phyloP scores from a whole-genome alignment of 2,329 filamentous ascomycete genomes.

The Scopulariopsis brevicaulis region DNA sequence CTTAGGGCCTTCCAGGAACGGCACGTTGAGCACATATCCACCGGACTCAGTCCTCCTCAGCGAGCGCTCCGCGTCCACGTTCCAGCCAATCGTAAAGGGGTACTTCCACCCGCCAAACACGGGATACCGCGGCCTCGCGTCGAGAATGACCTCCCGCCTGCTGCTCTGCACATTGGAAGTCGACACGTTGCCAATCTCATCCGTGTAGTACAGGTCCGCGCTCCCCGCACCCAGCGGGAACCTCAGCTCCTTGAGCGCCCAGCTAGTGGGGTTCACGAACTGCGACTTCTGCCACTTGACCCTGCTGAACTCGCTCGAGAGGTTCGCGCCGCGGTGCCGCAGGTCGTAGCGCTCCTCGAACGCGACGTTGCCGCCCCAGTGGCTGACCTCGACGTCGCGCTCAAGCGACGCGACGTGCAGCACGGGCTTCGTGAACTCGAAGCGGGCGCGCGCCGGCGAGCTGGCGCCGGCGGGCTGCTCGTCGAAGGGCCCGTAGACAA shows the following conservation, averaged over 20 bases:
- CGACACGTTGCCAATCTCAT: conserved; percentile 93
- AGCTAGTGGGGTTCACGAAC: conserved; percentile 67
- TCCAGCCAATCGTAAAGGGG: conserved; percentile 94
- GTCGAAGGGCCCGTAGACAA: conserved; percentile 83
- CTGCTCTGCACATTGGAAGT: conserved; percentile 79
- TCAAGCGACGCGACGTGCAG: conserved; percentile 70
- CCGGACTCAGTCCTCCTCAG: conserved; percentile 56
- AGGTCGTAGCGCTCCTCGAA: conserved; percentile 91
- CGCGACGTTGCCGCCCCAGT: conserved; percentile 95
- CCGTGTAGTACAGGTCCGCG: conserved; percentile 83
- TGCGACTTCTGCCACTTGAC: conserved; percentile 62
- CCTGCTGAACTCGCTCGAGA: conserved; percentile 61
- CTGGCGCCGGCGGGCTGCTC: conserved; percentile 68
- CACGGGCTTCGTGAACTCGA: conserved; percentile 91
- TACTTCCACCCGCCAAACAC: conserved; percentile 98
- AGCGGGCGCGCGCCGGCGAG: conserved; percentile 68
- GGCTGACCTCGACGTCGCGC: conserved; percentile 87
- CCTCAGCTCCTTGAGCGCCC: conserved; percentile 70
- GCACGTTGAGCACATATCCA: conserved; percentile 77
- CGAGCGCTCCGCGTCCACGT: conserved; percentile 69
- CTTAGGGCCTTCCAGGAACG: conserved; percentile 87
- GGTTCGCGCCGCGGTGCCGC: conserved; percentile 73
- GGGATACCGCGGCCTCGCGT: conserved; percentile 91
- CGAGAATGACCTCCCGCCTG: conserved; percentile 68
- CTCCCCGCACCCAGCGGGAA: conserved; percentile 73